Evolutionary conservation across 148 eudicot species (phyloP).

Genomic region (Hydrangea macrophylla): DNA sequence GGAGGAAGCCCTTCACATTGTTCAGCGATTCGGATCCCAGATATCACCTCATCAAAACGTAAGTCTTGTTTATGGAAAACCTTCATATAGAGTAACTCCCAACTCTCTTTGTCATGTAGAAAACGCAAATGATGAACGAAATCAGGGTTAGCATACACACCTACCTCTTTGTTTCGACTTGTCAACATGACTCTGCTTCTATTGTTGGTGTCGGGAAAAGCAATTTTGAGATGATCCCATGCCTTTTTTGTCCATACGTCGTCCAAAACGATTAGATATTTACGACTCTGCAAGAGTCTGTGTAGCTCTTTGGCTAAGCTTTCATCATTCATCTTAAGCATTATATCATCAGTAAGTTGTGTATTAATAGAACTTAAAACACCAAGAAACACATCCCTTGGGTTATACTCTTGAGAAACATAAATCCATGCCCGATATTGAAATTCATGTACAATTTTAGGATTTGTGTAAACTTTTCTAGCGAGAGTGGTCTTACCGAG

Average conservation of each 20-base stretch:
- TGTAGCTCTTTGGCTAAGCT: slow-evolving; percentile 10
- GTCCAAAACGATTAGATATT: slow-evolving; percentile 26
- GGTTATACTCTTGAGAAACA: slow-evolving; percentile 30
- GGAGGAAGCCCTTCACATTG: slow-evolving; percentile 34
- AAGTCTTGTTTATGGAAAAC: slow-evolving; percentile 22
- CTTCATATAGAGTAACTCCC: slow-evolving; percentile 28
- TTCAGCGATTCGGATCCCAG: slow-evolving; percentile 16
- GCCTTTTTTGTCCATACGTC: neutral
- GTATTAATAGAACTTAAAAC: no score
- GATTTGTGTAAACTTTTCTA: no score
- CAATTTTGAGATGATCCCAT: slow-evolving; percentile 28
- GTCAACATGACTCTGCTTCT: slow-evolving; percentile 33
- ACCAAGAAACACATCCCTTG: slow-evolving; percentile 26
- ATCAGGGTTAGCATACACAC: slow-evolving; percentile 16
- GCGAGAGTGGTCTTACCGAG: no score
- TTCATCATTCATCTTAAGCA: slow-evolving; percentile 6
- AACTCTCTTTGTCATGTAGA: slow-evolving; percentile 20
- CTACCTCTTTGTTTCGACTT: slow-evolving; percentile 20
- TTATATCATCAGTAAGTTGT: neutral
- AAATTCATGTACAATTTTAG: no score
- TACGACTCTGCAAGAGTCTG: neutral
- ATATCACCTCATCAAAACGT: slow-evolving; percentile 4
- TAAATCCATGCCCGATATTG: slow-evolving; percentile 22
- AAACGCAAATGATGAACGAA: slow-evolving; percentile 24
- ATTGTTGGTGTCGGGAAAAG: slow-evolving; percentile 11